Base-by-base conservation (phyloP, 2,329 filamentous ascomycete genomes). In the Stylonectria norvegica region DNA sequence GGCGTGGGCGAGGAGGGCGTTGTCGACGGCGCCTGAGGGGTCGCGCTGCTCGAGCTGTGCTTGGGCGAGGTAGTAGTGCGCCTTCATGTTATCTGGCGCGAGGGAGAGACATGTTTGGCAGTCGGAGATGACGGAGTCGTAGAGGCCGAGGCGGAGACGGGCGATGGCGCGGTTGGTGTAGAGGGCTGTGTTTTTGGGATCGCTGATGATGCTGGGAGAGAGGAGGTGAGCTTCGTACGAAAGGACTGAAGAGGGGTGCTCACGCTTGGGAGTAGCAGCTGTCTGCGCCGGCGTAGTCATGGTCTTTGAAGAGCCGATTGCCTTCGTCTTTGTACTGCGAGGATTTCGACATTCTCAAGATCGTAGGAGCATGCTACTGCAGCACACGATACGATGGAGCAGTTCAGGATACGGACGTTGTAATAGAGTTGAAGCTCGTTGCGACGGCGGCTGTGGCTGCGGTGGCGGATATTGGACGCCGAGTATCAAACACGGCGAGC, bases 111-210 rank as follows among this genome's bases (percentile, higher is more conserved):
- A 89, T 36, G 79, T 72, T 38, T 83, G 66, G 59, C 89, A 91
- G 65, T 96, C 90, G 44, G 79, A 71, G 48, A 93, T 83, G 34
- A 85, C 89, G 8, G 75, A 81, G 20, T 86, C 76, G 79, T 84
- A 94, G 53, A 80, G 72, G 45, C 75, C 68, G 16, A 95, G 76
- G 65, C 85, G 86, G 43, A 93, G 72, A 28, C 89, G 80, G 4
- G 85, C 82, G 67, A 95, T 85, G 36, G 89, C 87, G 38, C 90
- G 86, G 67, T 96, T 97, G 27, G 89, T 91, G 67, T 89, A 96
- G 36, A 95, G 76, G 20, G 85, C 73, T 2, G 85, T 79, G 60
- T 95, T 93, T 40, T 72, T 76, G 4, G 86, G 76, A 64, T 95
- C 87, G 59, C 82, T 80, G 55, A 86, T 80, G 53, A 95, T 89